Evolutionary conservation across 2,329 filamentous ascomycete species (phyloP).

Genomic region (Fonsecaea monophora): DNA sequence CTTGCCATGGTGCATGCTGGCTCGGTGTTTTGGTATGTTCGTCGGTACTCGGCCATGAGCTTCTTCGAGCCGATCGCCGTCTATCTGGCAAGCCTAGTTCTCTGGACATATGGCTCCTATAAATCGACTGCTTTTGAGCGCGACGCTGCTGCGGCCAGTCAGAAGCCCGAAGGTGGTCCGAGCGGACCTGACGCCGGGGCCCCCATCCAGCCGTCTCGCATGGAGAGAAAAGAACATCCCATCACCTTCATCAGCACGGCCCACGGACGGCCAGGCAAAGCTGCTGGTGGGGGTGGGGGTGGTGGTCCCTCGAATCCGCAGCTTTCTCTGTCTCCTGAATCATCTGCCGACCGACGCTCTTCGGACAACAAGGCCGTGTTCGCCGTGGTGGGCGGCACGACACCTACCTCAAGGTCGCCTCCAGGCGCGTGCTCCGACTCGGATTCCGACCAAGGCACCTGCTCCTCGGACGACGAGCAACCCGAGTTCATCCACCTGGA

Average conservation of each 20-base stretch:
- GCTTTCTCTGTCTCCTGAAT: background rate
- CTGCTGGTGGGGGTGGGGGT: too few relatives aligned
- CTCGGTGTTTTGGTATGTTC: conserved; percentile 60
- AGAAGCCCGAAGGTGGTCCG: conserved; percentile 31
- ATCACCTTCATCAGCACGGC: conserved; percentile 32
- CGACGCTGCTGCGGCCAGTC: conserved; percentile 26
- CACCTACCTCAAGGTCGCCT: background rate
- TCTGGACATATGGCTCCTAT: conserved; percentile 57
- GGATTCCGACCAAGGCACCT: conserved; percentile 26
- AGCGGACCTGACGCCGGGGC: conserved; percentile 33
- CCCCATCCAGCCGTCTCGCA: conserved; percentile 34
- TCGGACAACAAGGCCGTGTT: background rate
- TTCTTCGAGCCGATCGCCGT: conserved; percentile 57
- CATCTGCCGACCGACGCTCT: background rate
- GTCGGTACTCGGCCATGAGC: conserved; percentile 56
- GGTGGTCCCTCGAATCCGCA: background rate
- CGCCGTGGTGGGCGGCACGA: background rate
- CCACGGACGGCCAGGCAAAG: conserved; percentile 10
- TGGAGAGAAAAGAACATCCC: conserved; percentile 33
- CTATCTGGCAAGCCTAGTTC: conserved; percentile 54
- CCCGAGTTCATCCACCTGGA: conserved; percentile 59
- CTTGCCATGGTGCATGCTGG: conserved; percentile 63
- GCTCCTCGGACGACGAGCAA: conserved; percentile 33
- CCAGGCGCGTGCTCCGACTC: conserved; percentile 5
- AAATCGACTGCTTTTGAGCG: conserved; percentile 35